A percentile compares a stretch with the other conserved stretches of the same genome.
Evolutionary conservation across 345 rosid genomes (phyloP).

Genomic region (Eucalyptus tenuipes): DNA sequence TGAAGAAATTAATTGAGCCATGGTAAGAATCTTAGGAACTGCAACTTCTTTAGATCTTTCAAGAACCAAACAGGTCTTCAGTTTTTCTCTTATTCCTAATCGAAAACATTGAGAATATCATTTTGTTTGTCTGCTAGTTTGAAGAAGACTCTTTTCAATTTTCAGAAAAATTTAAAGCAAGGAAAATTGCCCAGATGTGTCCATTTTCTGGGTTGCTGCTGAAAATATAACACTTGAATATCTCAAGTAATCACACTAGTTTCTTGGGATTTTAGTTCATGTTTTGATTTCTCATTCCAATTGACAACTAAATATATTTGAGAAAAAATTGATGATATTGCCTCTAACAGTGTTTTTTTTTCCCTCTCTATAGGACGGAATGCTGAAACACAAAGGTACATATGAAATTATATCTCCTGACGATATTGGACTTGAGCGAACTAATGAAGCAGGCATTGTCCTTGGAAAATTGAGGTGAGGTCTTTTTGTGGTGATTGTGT

Average conservation of each 20-base stretch:
- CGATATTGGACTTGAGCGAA: slow-evolving; percentile 84
- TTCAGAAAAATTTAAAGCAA: not conserved
- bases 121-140: not conserved
- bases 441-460: slow-evolving; percentile 84
- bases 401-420: slow-evolving; percentile 89
- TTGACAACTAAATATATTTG: not conserved
- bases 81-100: not conserved
- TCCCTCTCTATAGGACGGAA: slow-evolving; percentile 64
- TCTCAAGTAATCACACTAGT: not conserved
- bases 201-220: not conserved
- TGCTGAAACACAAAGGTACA: slow-evolving; percentile 84
- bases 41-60: not conserved
- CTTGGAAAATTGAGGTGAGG: slow-evolving; percentile 85
- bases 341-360: not conserved
- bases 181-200: not conserved
- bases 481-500: not conserved
- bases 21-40: not conserved
- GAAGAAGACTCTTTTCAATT: not conserved
- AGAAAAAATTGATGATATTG: not conserved
- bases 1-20: not conserved
- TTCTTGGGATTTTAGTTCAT: not conserved
- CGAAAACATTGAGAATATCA: not conserved
- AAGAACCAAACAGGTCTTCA: not conserved
- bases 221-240: not conserved
- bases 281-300: not conserved